phyloP scores from a whole-genome alignment of 192 early-diverging fungal species.

The Mortierella claussenii region DNA sequence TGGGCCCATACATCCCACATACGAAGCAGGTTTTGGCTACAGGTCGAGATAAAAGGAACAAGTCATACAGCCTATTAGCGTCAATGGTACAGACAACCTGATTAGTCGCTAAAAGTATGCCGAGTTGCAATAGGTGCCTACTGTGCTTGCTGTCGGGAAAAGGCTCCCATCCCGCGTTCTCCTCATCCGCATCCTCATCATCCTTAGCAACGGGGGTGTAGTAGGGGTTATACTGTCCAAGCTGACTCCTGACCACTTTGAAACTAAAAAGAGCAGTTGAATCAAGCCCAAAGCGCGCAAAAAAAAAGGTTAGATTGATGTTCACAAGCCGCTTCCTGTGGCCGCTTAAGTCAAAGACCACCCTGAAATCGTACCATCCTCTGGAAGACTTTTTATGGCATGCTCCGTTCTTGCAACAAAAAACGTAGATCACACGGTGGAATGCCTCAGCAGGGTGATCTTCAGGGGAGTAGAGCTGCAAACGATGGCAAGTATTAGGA shows the following conservation, averaged over 20 bases:
- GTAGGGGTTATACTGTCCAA: conserved; percentile 77
- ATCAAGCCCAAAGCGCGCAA: too few species aligned
- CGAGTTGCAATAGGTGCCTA: too few species aligned
- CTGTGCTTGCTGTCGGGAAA: conserved; percentile 23
- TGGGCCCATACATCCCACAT: conserved; percentile 77
- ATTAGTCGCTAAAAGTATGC: too few species aligned
- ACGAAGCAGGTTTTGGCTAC: conserved; percentile 69
- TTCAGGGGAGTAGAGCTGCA: conserved; percentile 91
- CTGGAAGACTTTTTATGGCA: conserved; percentile 75
- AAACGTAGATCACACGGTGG: conserved; percentile 92
- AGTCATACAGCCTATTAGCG: neutral
- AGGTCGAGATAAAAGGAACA: neutral
- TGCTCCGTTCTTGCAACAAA: conserved; percentile 87
- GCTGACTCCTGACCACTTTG: conserved; percentile 84
- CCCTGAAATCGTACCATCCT: conserved; percentile 67
- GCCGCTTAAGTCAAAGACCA: too few species aligned
- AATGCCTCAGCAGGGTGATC: conserved; percentile 87
- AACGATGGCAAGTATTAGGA: too few species aligned
- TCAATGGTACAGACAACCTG: conserved; percentile 43
- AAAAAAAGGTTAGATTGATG: neutral
- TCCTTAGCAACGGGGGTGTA: conserved; percentile 59
- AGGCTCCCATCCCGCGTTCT: conserved; percentile 50
- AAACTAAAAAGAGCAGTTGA: conserved; percentile 79
- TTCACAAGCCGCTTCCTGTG: too few species aligned
- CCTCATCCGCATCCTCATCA: conserved; percentile 42